phyloP scores from a whole-genome alignment of 2,329 filamentous ascomycete genomes.

The Diaporthe longicolla region DNA sequence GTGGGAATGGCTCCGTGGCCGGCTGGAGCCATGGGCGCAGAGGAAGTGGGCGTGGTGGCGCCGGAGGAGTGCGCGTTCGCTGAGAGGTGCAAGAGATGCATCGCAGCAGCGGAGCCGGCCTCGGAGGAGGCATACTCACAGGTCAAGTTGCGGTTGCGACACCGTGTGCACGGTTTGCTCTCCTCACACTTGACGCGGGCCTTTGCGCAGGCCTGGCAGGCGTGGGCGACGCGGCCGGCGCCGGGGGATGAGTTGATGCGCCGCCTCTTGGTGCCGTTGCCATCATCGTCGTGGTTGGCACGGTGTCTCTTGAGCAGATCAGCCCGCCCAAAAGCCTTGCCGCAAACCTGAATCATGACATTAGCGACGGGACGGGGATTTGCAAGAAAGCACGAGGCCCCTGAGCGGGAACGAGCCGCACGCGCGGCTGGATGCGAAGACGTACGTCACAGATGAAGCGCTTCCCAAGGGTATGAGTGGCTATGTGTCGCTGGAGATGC shows the following conservation, averaged over 20 bases:
- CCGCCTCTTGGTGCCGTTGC: conserved; percentile 62
- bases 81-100: conserved; percentile 61
- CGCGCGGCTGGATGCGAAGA: conserved; percentile 3
- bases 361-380: conserved; percentile 45
- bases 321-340: conserved; percentile 68
- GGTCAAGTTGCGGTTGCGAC: conserved; percentile 60
- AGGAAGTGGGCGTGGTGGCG: conserved; percentile 17
- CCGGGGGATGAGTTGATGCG: conserved; percentile 61
- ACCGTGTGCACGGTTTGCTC: conserved; percentile 67
- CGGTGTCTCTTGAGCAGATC: conserved; percentile 68
- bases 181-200: conserved; percentile 70
- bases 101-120: conserved; percentile 56
- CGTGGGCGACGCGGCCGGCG: conserved; percentile 65
- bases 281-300: conserved; percentile 63
- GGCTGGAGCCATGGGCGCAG: conserved; percentile 30
- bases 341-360: conserved; percentile 57
- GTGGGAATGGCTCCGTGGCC: conserved; percentile 3
- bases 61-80: conserved; percentile 51
- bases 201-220: conserved; percentile 65
- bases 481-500: conserved; percentile 66
- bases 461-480: conserved; percentile 65
- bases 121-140: conserved; percentile 60
- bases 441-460: conserved; percentile 60
- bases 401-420: not conserved
- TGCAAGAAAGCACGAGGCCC: not conserved